These are phyloP conservation scores for Torulaspora quercuum DNA, from an alignment of 805 yeast species.

Conservation along the genomic window DNA sequence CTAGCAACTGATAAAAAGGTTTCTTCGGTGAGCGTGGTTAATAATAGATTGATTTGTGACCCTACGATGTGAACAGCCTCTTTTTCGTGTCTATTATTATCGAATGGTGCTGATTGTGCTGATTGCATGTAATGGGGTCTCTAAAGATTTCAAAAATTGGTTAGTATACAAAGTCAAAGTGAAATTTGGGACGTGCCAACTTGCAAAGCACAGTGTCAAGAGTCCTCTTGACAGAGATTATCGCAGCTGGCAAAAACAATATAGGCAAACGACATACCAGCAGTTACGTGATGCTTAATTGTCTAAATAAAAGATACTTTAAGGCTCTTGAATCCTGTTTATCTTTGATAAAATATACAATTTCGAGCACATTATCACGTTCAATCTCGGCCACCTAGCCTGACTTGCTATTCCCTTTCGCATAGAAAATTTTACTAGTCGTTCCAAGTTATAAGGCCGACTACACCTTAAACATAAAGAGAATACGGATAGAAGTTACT, in stretches of 20 bases:
- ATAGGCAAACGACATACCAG: too few species aligned
- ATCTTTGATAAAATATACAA: not conserved
- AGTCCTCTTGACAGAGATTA: too few species aligned
- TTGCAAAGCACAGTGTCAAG: too few species aligned
- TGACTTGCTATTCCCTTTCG: conserved; percentile 8
- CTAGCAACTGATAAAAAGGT: conserved; percentile 21
- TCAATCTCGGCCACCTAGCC: too few species aligned
- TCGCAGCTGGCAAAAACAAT: too few species aligned
- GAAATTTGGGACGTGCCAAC: too few species aligned
- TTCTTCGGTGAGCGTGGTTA: conserved; percentile 23
- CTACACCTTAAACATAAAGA: too few species aligned
- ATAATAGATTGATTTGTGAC: conserved; percentile 31
- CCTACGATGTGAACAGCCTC: conserved; percentile 29
- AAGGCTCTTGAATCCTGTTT: not conserved
- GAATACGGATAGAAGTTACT: too few species aligned
- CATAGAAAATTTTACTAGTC: conserved; percentile 11
- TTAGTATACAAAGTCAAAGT: too few species aligned
- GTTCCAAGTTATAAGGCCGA: conserved; percentile 5
- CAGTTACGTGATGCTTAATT: conserved; percentile 2
- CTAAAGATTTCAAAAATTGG: not conserved
- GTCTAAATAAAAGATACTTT: conserved; percentile 4
- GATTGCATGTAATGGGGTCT: conserved; percentile 25
- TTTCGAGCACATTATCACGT: not conserved
- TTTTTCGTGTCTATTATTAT: conserved; percentile 19
- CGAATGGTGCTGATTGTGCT: conserved; percentile 11